Percentiles rank a stretch among this genome's conserved stretches.
phyloP scores from a whole-genome alignment of 2,329 filamentous ascomycete genomes.

The Aphanocladium album region DNA sequence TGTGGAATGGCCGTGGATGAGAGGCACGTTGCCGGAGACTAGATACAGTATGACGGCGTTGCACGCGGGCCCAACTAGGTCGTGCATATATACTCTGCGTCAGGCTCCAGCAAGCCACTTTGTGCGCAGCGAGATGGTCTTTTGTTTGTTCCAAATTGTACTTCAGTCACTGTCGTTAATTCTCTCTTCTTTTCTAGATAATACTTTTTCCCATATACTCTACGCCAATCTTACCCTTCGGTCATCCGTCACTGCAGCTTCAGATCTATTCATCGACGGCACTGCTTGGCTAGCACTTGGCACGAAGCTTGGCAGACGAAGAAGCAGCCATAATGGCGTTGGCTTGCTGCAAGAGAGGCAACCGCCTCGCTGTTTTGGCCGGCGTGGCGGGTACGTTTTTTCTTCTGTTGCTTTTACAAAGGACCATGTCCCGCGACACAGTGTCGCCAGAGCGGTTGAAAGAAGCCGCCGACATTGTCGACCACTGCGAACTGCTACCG shows the following conservation, averaged over 20 bases:
- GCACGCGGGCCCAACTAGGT: not conserved
- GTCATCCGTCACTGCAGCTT: not conserved
- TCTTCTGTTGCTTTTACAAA: not conserved
- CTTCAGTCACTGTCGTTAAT: not conserved
- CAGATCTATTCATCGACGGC: not conserved
- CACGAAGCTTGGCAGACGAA: not conserved
- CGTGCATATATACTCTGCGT: not conserved
- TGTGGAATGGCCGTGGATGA: not conserved
- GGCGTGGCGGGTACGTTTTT: not conserved
- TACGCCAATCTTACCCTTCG: no score
- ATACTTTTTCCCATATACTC: not conserved
- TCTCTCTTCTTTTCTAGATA: no score
- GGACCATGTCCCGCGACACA: not conserved
- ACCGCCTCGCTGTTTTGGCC: not conserved
- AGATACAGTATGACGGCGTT: not conserved
- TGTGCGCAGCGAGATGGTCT: not conserved
- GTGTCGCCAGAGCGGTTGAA: not conserved
- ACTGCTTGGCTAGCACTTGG: not conserved
- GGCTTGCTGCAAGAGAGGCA: not conserved
- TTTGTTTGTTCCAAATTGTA: not conserved
- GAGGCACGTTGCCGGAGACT: not conserved
- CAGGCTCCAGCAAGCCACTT: not conserved
- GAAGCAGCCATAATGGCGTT: not conserved
- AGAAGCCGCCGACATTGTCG: constrained; percentile 3
- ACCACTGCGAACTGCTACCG: not conserved